A percentile compares a stretch with the other conserved stretches of the same genome.
Conservation (phyloP, 1,284 basidiomycete species). For the Ceratobasidium sp. region DNA sequence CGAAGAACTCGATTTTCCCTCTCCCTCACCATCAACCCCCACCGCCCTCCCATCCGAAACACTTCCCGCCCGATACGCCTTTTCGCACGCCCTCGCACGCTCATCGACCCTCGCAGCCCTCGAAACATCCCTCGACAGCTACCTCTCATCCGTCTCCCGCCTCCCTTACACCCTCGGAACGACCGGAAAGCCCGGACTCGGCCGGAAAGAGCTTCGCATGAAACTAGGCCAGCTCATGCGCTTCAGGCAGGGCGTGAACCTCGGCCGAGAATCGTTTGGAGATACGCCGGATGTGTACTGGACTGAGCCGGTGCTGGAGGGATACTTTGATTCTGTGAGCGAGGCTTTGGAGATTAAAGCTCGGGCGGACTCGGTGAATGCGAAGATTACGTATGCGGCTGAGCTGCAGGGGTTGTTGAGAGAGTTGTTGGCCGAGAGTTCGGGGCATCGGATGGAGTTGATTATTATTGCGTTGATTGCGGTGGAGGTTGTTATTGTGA, state of each 20-base stretch:
- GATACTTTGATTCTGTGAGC: constrained; percentile 87
- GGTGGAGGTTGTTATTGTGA: constrained; percentile 88
- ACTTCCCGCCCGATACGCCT: constrained; percentile 86
- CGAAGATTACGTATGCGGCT: constrained; percentile 93
- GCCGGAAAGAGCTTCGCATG: constrained; percentile 82
- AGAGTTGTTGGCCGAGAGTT: constrained; percentile 66
- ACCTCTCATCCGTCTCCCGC: constrained; percentile 81
- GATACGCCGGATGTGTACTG: constrained; percentile 93
- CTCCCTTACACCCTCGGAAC: constrained; percentile 79
- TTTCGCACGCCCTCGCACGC: constrained; percentile 88
- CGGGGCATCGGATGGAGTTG: constrained; percentile 88
- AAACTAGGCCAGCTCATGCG: constrained; percentile 90
- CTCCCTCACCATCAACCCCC: constrained; percentile 55
- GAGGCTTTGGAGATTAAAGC: constrained; percentile 84
- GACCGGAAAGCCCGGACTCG: constrained; percentile 85
- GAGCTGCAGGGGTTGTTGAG: constrained; percentile 66
- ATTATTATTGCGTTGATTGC: constrained; percentile 92
- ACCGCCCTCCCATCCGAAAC: constrained; percentile 68
- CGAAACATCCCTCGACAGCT: constrained; percentile 83
- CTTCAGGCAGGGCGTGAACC: constrained; percentile 87
- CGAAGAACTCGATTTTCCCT: constrained; percentile 58
- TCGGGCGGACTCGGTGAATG: constrained; percentile 84
- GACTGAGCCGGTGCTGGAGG: constrained; percentile 88
- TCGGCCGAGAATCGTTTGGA: constrained; percentile 88
- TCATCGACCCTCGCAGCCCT: constrained; percentile 87